A percentile compares a stretch with the other conserved stretches of the same genome.
Evolutionary conservation across 169 alveolate species (phyloP).

Genomic region (Eimeria acervulina): DNA sequence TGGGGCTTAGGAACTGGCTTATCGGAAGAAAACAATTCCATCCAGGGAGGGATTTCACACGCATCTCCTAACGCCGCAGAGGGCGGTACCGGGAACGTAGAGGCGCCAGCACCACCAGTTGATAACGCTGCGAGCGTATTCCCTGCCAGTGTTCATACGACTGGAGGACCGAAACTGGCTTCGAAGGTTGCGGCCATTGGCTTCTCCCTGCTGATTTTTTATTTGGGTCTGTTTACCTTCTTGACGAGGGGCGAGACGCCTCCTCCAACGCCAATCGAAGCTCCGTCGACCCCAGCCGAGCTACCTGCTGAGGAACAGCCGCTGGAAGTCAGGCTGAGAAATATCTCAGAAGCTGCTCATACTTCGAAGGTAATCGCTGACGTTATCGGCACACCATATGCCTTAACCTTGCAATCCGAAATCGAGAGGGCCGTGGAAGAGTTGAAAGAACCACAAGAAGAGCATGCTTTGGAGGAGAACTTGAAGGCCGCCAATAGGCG

Average conservation of each 20-base stretch:
- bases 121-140: background rate
- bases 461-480: background rate
- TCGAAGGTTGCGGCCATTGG: background rate
- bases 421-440: background rate
- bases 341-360: background rate
- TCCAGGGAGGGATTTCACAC: background rate
- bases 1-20: background rate
- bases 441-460: background rate
- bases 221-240: background rate
- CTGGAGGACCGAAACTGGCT: too few species aligned
- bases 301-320: background rate
- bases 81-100: background rate
- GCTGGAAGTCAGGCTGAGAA: background rate
- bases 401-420: background rate
- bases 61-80: background rate
- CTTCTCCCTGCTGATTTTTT: background rate
- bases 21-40: background rate
- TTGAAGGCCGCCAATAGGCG: background rate
- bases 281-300: background rate
- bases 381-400: background rate
- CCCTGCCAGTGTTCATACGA: background rate
- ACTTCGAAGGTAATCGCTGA: background rate
- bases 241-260: background rate
- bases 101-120: background rate
- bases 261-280: background rate